phyloP scores from a whole-genome alignment of 768 basidiomycete species.

The Tricholoma terreum region DNA sequence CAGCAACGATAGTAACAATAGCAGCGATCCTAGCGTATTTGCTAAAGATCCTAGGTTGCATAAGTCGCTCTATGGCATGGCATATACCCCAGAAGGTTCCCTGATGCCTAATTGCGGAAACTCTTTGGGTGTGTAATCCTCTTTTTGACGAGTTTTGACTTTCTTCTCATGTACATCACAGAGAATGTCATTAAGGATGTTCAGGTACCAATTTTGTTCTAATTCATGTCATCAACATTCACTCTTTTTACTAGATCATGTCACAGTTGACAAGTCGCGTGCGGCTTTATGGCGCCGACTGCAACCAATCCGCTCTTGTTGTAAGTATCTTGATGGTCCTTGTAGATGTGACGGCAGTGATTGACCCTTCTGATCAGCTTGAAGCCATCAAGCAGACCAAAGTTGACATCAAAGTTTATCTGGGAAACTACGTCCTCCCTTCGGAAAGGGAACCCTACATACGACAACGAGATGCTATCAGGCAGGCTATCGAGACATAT shows the following conservation, averaged over 20 bases:
- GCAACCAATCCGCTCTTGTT: slow-evolving; percentile 77
- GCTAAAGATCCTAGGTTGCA: slow-evolving; percentile 60
- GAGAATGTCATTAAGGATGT: slow-evolving; percentile 67
- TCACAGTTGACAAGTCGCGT: slow-evolving; percentile 81
- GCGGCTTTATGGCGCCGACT: slow-evolving; percentile 85
- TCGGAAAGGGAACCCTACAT: slow-evolving; percentile 63
- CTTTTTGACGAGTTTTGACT: not conserved
- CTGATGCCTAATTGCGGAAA: slow-evolving; percentile 67
- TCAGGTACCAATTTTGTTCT: slow-evolving; percentile 43
- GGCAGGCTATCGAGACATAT: slow-evolving; percentile 69
- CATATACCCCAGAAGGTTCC: slow-evolving; percentile 78
- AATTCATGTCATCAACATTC: slow-evolving; percentile 1
- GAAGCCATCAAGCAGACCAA: slow-evolving; percentile 90
- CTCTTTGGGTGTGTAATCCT: slow-evolving; percentile 32
- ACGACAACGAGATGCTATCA: slow-evolving; percentile 64
- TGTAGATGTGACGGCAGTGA: not conserved
- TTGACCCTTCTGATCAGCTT: slow-evolving; percentile 39
- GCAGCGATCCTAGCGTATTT: slow-evolving; percentile 76
- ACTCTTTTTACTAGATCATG: slow-evolving; percentile 48
- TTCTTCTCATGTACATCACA: slow-evolving; percentile 20
- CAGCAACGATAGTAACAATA: slow-evolving; percentile 17
- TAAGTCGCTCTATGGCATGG: slow-evolving; percentile 80
- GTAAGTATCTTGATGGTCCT: slow-evolving; percentile 35
- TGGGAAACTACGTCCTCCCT: slow-evolving; percentile 62
- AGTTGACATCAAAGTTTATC: slow-evolving; percentile 77